Conservation (phyloP, 768 basidiomycete genomes). For the Paxillus rubicundulus region DNA sequence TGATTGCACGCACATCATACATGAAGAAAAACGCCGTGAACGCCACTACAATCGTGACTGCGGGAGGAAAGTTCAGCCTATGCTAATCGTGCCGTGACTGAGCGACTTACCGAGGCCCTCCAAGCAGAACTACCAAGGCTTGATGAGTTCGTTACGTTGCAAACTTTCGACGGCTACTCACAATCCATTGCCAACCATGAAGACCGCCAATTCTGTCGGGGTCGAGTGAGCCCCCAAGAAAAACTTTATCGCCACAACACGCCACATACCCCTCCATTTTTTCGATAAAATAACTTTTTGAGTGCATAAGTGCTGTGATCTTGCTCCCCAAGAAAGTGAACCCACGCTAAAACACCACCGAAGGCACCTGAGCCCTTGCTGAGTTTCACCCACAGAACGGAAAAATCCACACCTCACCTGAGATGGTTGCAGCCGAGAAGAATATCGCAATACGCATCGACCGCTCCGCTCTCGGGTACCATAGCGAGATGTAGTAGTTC, state of each 20-base stretch:
- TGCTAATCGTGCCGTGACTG: background rate
- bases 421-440: constrained; percentile 59
- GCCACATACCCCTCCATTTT: constrained; percentile 32
- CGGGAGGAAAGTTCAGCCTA: background rate
- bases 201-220: constrained; percentile 25
- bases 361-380: constrained; percentile 33
- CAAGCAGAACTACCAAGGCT: constrained; percentile 26
- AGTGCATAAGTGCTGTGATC: background rate
- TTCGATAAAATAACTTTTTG: constrained; percentile 34
- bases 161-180: constrained; percentile 14
- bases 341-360: constrained; percentile 49
- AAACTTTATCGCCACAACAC: constrained; percentile 11
- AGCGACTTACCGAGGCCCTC: constrained; percentile 26
- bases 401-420: constrained; percentile 32
- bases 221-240: background rate
- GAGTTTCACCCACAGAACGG: background rate
- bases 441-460: constrained; percentile 60
- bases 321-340: background rate
- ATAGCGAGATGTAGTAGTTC: constrained; percentile 49
- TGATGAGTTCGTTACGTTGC: constrained; percentile 5
- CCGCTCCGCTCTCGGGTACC: constrained; percentile 60
- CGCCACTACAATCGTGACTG: constrained; percentile 23
- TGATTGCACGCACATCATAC: constrained; percentile 42
- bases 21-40: constrained; percentile 45
- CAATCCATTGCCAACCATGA: constrained; percentile 39